Base-by-base conservation (phyloP, 306 rosid genomes). In the Lagenaria siceraria region DNA sequence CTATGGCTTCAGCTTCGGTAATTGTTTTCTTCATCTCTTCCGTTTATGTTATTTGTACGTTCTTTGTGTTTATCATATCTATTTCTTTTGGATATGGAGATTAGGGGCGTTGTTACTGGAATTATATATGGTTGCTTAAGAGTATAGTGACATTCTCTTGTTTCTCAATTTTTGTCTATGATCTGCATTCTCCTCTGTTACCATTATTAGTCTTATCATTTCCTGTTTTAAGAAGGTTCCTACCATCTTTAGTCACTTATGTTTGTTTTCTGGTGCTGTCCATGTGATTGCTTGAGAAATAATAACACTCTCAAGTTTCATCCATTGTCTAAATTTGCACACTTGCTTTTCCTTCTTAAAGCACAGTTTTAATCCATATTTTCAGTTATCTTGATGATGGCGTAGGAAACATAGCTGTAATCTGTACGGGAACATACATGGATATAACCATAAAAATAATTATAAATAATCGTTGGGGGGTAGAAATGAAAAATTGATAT, bases 1-100 rank as follows among this genome's bases (percentile, higher is more conserved):
- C 12, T 91, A 93, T 75, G 96, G 92, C 80, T 93, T 91, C 86
- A 89, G 96, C 85, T 93, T 91, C 85, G 98, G 98, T 93, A 85
- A 71, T 24, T 70, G 36, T 66, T 72, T 48, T 69, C 17, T 40
- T 78, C 29, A 29, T 43, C n/a, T 10, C 24, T 78, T 48, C 4
- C 27, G 46, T 66, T 58, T 22, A 56, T 25, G n/a, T 49, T 40
- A 11, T 55, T 33, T 63, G 1, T 43, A 46, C 21, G 19, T 72
- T 14, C 69, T 33, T 60, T 24, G 46, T 18, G 51, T 56, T 24
- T 8, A 4, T 25, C 59, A 15, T 70, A 19, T 27, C 33, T 42
- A 24, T 76, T n/a, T 43, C 54, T 14, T 25, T 19, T 22, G 8
- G 14, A 75, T 17, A 3, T 68, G 40, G 35, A 22, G 54, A 68